phyloP scores from a whole-genome alignment of 768 basidiomycete genomes.

The Pulveroboletus ravenelii region DNA sequence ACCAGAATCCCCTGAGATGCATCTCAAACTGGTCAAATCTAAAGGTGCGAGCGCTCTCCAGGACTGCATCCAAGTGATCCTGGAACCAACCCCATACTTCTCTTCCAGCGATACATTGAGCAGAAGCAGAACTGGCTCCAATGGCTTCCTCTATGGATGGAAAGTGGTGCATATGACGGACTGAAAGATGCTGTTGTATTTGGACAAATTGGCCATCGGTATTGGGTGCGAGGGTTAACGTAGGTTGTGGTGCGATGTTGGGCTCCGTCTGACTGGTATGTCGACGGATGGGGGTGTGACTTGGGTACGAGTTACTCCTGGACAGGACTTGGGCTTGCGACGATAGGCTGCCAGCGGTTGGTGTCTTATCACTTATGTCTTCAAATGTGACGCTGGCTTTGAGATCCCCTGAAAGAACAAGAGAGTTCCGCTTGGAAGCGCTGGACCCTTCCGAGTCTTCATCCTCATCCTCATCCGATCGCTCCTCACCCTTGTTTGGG shows the following conservation, averaged over 20 bases:
- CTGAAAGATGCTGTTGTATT: conserved; percentile 53
- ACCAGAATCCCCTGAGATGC: conserved; percentile 84
- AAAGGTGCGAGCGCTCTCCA: conserved; percentile 72
- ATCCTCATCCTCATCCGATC: conserved; percentile 81
- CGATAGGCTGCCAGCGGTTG: conserved; percentile 71
- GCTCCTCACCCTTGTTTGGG: conserved; percentile 57
- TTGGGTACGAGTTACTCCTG: conserved; percentile 55
- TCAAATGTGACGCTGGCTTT: conserved; percentile 55
- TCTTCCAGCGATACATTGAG: conserved; percentile 73
- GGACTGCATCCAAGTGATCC: conserved; percentile 78
- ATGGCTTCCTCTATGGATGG: conserved; percentile 85
- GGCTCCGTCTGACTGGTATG: conserved; percentile 56
- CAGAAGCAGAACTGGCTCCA: conserved; percentile 65
- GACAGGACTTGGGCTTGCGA: conserved; percentile 68
- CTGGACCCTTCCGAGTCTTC: conserved; percentile 79
- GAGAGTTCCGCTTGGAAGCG: conserved; percentile 71
- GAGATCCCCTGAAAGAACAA: conserved; percentile 57
- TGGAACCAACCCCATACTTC: conserved; percentile 93
- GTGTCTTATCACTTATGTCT: conserved; percentile 81
- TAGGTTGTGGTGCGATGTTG: conserved; percentile 50
- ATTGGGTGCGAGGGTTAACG: conserved; percentile 49
- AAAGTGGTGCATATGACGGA: conserved; percentile 75
- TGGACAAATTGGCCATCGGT: conserved; percentile 42
- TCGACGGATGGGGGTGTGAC: conserved; percentile 73
- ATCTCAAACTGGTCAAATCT: conserved; percentile 90